Evolutionary conservation across 2,329 filamentous ascomycete genomes (phyloP).

Genomic region (Triangularia setosa): DNA sequence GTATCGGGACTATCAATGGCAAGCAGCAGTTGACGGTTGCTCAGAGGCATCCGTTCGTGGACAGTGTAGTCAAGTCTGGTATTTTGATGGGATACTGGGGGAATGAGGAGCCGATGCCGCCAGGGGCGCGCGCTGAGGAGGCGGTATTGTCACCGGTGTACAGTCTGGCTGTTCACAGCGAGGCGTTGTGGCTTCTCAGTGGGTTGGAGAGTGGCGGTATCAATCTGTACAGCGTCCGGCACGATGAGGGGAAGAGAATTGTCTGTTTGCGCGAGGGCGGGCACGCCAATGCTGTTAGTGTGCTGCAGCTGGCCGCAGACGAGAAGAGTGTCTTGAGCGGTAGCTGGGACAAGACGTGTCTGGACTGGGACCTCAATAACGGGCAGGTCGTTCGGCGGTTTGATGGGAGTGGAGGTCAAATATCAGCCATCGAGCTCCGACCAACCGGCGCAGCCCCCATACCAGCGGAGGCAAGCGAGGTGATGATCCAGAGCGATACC

Average conservation of each 20-base stretch:
- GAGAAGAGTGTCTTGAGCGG: constrained; percentile 86
- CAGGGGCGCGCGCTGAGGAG: constrained; percentile 48
- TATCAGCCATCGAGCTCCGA: constrained; percentile 81
- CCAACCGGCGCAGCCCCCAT: constrained; percentile 73
- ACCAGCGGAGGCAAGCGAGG: constrained; percentile 64
- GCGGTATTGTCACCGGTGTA: constrained; percentile 82
- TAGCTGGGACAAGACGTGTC: constrained; percentile 92
- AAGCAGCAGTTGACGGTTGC: constrained; percentile 92
- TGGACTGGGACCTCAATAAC: constrained; percentile 92
- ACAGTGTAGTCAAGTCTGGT: constrained; percentile 93
- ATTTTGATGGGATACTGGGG: constrained; percentile 97
- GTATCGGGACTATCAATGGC: constrained; percentile 89
- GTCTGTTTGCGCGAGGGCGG: constrained; percentile 62
- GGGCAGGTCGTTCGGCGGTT: constrained; percentile 74
- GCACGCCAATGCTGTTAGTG: constrained; percentile 89
- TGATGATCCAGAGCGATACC: constrained; percentile 61
- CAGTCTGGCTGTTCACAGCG: constrained; percentile 83
- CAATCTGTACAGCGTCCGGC: constrained; percentile 86
- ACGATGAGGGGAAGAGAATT: constrained; percentile 91
- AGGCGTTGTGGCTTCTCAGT: constrained; percentile 86
- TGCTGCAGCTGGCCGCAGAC: constrained; percentile 75
- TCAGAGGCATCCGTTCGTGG: constrained; percentile 93
- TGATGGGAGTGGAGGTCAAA: constrained; percentile 73
- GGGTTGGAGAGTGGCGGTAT: constrained; percentile 88
- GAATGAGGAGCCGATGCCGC: constrained; percentile 71